Evolutionary conservation across 176 grass and related monocot species (phyloP), one percentile per base, ranked within the genome.

Genomic region (Hsuehochloa calcarea): DNA sequence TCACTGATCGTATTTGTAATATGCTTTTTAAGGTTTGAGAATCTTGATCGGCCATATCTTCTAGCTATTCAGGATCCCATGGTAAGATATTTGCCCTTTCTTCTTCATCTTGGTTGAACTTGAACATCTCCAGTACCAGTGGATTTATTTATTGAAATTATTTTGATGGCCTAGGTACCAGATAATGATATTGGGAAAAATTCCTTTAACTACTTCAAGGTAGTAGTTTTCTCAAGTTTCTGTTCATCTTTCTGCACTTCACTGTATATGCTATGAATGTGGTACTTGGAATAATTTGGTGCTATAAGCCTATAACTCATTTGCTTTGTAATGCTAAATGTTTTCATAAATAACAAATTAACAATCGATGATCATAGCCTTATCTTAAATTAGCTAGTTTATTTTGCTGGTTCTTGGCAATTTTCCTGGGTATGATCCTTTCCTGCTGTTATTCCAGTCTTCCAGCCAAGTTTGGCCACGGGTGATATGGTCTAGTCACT

Each of bases 111-210:
- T 74, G 41, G 65, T 70, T 82, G 71, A 51, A 45, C 31, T 77
- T 79, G 15, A 76, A 40, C 50, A 40, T 65, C 43, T 79, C 74
- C 55, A 72, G 58, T 58, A 50, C 15, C 51, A 85, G 43, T 77
- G 49, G 68, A 72, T 88, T 87, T 88, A 77, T 70, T 64, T 73
- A 79, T 83, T 16, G 29, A 75, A 70, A 62, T 74, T 72, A 10
- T 75, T 74, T 70, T 79, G 6, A 49, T 85, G 67, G 31, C 40
- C 56, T 83, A 99, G 97, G 88, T 80, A 66, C 82, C 93, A 69
- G 93, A 96, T 77, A 99, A 96, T 92, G 97, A 99, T 80, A 92
- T 99, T n/a, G 93, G 88, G 79, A 96, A 88, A 86, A 99, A 89
- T 84, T 99, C 97, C 13, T 99, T 94, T 39, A 99, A 96, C 86